A percentile compares a stretch with the other conserved stretches of the same genome.
phyloP scores from a whole-genome alignment of 2,329 filamentous ascomycete species.

The Apiospora malaysiana region DNA sequence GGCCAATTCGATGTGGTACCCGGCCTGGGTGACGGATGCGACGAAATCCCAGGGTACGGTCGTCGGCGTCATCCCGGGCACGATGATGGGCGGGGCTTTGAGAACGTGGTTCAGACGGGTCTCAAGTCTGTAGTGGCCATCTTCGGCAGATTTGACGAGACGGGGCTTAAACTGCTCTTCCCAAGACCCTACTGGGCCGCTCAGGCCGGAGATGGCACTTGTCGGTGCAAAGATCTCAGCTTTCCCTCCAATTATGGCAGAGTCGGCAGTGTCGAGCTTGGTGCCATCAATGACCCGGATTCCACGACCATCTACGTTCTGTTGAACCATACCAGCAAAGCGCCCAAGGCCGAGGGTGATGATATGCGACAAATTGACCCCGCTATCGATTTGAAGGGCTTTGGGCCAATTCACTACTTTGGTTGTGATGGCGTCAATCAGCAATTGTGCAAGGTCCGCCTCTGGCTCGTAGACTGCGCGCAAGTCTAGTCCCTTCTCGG shows the following conservation, averaged over 20 bases:
- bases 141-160: slow-evolving; percentile 27
- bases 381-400: neutral
- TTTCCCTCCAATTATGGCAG: neutral
- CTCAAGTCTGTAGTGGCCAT: slow-evolving; percentile 93
- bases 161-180: slow-evolving; percentile 27
- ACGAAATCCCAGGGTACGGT: slow-evolving; percentile 93
- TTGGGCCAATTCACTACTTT: neutral
- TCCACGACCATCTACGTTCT: neutral
- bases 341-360: neutral
- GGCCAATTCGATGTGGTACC: slow-evolving; percentile 90
- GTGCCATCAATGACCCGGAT: slow-evolving; percentile 32
- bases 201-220: too few relatives aligned
- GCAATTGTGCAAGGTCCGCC: neutral
- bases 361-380: neutral
- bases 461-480: neutral
- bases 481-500: neutral
- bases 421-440: neutral
- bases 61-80: slow-evolving; percentile 91
- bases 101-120: slow-evolving; percentile 61
- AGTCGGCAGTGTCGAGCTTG: slow-evolving; percentile 10
- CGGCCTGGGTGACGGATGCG: slow-evolving; percentile 90
- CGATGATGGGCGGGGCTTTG: slow-evolving; percentile 87
- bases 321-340: neutral
- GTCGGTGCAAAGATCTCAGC: neutral
- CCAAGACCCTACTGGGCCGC: neutral